These are phyloP conservation scores for Hyphodiscus hymeniophilus DNA, from an alignment of 495 filamentous ascomycete species.

Conservation along the genomic window DNA sequence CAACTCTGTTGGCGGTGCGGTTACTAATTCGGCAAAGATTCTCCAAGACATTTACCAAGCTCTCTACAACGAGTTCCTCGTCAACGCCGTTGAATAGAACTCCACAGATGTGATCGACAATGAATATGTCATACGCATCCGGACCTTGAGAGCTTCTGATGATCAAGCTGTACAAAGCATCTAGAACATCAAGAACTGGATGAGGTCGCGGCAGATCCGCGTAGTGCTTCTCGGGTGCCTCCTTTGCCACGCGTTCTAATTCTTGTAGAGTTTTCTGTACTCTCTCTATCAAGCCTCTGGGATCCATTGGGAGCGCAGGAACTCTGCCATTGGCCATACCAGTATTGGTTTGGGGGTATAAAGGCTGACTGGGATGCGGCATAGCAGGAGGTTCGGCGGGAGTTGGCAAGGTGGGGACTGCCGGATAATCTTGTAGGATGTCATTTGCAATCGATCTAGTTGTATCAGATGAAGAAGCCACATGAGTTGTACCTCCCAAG, in stretches of 20 bases:
- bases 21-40: slow-evolving; percentile 72
- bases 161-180: slow-evolving; percentile 42
- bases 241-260: slow-evolving; percentile 54
- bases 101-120: slow-evolving; percentile 62
- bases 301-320: slow-evolving; percentile 44
- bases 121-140: slow-evolving; percentile 59
- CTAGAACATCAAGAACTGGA: slow-evolving; percentile 54
- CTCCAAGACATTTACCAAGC: slow-evolving; percentile 72
- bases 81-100: slow-evolving; percentile 48
- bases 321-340: slow-evolving; percentile 15
- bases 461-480: slow-evolving; percentile 40
- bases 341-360: slow-evolving; percentile 42
- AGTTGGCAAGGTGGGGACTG: slow-evolving; percentile 67
- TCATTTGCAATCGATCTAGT: slow-evolving; percentile 53
- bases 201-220: slow-evolving; percentile 58
- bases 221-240: slow-evolving; percentile 61
- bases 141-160: slow-evolving; percentile 47
- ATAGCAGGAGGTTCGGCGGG: slow-evolving; percentile 74
- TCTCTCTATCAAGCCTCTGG: slow-evolving; percentile 50
- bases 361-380: slow-evolving; percentile 53
- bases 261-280: slow-evolving; percentile 64
- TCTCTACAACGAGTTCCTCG: slow-evolving; percentile 64
- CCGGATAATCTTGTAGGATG: slow-evolving; percentile 76
- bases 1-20: slow-evolving; percentile 63
- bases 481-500: slow-evolving; percentile 31